phyloP scores from a whole-genome alignment of 345 rosid genomes.

The Cardamine resedifolia region DNA sequence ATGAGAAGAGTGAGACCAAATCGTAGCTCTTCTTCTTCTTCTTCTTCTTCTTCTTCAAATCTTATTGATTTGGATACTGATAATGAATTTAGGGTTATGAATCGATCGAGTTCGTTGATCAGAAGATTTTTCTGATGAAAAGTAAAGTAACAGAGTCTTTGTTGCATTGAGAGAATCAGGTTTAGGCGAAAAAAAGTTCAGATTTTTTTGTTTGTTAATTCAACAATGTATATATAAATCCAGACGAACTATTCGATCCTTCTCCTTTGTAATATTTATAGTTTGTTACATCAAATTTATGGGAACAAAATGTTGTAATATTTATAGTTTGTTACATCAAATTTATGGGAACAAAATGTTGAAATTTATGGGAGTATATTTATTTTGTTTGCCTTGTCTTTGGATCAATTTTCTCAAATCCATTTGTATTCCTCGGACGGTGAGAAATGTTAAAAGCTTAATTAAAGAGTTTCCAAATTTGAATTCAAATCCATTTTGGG shows the following conservation, averaged over 20 bases:
- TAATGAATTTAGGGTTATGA: conserved; percentile 34
- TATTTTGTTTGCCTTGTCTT: not conserved
- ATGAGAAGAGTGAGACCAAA: conserved; percentile 52
- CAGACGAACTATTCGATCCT: not conserved
- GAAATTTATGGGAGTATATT: too few species aligned
- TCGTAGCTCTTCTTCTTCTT: conserved; percentile 27
- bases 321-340: too few species aligned
- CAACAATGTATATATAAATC: conserved; percentile 17
- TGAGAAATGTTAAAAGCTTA: too few species aligned
- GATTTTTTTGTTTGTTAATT: conserved; percentile 29
- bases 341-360: too few species aligned
- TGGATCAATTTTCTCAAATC: not conserved
- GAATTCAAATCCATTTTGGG: not conserved
- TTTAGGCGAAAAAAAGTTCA: not conserved
- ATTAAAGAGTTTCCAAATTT: conserved; percentile 4
- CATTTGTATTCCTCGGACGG: not conserved
- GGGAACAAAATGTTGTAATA: too few species aligned
- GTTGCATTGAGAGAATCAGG: conserved; percentile 13
- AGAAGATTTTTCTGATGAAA: conserved; percentile 46
- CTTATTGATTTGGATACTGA: conserved; percentile 21
- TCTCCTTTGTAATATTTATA: not conserved
- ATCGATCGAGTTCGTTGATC: conserved; percentile 44
- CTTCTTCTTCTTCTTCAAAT: not conserved
- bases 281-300: not conserved
- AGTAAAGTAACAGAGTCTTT: not conserved